Evolutionary conservation across 305 asterid genomes (phyloP).

Genomic region (Petunia hybrid): DNA sequence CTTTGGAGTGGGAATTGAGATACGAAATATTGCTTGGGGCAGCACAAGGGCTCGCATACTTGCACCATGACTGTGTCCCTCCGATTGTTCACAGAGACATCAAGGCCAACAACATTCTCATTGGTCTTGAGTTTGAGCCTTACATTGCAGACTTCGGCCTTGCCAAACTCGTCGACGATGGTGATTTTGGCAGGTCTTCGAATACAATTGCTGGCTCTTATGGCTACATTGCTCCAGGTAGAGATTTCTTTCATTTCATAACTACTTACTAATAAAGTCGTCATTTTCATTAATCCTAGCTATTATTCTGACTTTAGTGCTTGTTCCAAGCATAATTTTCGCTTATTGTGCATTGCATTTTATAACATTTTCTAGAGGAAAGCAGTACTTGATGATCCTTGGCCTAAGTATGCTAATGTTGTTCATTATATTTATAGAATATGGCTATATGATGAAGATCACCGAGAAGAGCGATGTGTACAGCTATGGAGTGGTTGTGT

Average conservation of each 20-base stretch:
- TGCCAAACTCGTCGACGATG: constrained; percentile 56
- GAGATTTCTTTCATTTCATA: neutral
- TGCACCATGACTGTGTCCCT: constrained; percentile 61
- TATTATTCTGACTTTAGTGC: neutral
- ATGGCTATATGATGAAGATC: constrained; percentile 58
- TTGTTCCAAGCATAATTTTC: neutral
- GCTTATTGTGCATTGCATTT: constrained; percentile 8
- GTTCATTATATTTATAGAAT: constrained; percentile 38
- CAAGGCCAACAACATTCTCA: constrained; percentile 60
- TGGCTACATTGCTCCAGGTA: constrained; percentile 63
- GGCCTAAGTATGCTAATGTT: neutral
- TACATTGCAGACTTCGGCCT: constrained; percentile 62
- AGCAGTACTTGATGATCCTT: neutral
- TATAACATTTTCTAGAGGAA: neutral
- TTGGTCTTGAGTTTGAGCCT: constrained; percentile 57
- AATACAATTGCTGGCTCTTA: constrained; percentile 59
- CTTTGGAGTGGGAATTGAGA: constrained; percentile 56
- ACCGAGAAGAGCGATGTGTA: constrained; percentile 56
- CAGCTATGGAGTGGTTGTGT: constrained; percentile 55
- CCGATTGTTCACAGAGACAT: constrained; percentile 62
- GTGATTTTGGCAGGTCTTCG: constrained; percentile 53
- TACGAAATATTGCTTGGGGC: constrained; percentile 54
- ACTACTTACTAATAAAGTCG: neutral
- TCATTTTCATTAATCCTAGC: neutral
- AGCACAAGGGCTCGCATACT: constrained; percentile 53